phyloP scores from a whole-genome alignment of 148 eudicot species.

The Cornus controversa region DNA sequence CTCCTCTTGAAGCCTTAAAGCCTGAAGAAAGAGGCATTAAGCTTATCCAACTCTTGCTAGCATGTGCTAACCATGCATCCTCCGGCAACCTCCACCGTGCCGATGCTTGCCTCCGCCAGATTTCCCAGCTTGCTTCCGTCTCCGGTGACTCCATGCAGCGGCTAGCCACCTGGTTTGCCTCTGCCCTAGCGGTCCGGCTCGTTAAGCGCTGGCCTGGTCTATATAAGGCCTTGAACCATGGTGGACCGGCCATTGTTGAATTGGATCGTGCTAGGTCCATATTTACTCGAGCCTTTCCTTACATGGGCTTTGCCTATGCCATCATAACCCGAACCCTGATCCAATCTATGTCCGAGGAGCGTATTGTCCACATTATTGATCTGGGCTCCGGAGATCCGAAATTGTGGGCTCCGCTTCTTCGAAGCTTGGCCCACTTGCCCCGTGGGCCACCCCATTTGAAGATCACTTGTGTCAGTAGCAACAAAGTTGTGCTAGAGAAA shows the following conservation, averaged over 20 bases:
- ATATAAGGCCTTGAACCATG: slow-evolving; percentile 26
- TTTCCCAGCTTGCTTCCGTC: slow-evolving; percentile 29
- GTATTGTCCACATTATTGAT: slow-evolving; percentile 36
- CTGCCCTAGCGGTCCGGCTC: slow-evolving; percentile 36
- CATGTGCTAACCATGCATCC: slow-evolving; percentile 37
- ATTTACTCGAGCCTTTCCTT: slow-evolving; percentile 31
- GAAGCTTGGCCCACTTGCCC: slow-evolving; percentile 14
- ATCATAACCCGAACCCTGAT: slow-evolving; percentile 22
- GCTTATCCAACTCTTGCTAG: slow-evolving; percentile 37
- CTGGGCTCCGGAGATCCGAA: slow-evolving; percentile 36
- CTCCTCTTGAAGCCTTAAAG: slow-evolving; percentile 13
- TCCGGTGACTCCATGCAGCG: slow-evolving; percentile 44
- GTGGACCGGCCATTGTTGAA: neutral
- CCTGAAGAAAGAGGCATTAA: slow-evolving; percentile 40
- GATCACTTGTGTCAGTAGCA: slow-evolving; percentile 33
- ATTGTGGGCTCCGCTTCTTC: slow-evolving; percentile 31
- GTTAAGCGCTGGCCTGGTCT: slow-evolving; percentile 46
- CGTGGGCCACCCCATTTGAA: slow-evolving; percentile 34
- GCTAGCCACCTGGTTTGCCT: slow-evolving; percentile 31
- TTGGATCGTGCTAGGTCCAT: slow-evolving; percentile 21
- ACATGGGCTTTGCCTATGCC: slow-evolving; percentile 24
- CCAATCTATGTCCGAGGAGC: slow-evolving; percentile 25
- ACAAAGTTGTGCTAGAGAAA: slow-evolving; percentile 26
- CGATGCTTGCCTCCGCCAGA: slow-evolving; percentile 33
- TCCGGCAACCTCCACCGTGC: slow-evolving; percentile 38